Evolutionary conservation across 2,329 filamentous ascomycete genomes (phyloP), one percentile per base, ranked within the genome.

Genomic region (Daldinia sp.): DNA sequence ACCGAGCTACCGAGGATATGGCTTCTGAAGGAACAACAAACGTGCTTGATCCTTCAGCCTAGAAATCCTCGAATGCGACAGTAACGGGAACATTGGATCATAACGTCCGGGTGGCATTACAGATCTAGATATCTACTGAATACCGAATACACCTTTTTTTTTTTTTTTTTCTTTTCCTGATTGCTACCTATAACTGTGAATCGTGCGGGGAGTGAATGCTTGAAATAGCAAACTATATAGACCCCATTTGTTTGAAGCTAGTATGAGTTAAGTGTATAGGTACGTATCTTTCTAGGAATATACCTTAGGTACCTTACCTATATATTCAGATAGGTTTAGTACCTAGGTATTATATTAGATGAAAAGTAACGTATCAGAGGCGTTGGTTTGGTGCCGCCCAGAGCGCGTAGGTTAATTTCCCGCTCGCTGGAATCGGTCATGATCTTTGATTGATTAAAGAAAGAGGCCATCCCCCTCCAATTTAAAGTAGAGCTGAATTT

Each of bases 391-490:
- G 42, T 58, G 42, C 48, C 46, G 26, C 50, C 42, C 23, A 39
- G 28, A 57, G 57, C 37, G 54, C 50, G 39, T 66, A 48, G n/a
- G 6, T 23, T 69, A 67, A 67, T 70, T 67, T 62, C 60, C 63
- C 56, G 50, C 55, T 13, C 50, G 42, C 37, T 18, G 50, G 41
- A 65, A 55, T 28, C 6, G 54, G 53, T 48, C 23, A 59, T 53
- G 53, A 67, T 61, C 7, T 51, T 51, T 33, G 15, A 54, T 9
- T 23, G 51, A n/a, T 54, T 54, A 23, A 46, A 15, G 35, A 64
- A 23, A 23, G 56, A 59, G 44, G 53, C 26, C 26, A 37, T n/a
- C 35, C 55, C 44, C 67, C 51, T 67, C 59, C 18, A 67, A 65
- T 67, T 59, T 65, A 60, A 63, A 58, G 46, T 53, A 35, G 42